Conservation (phyloP, 129 eudicot species). For the Deinandra increscens region DNA sequence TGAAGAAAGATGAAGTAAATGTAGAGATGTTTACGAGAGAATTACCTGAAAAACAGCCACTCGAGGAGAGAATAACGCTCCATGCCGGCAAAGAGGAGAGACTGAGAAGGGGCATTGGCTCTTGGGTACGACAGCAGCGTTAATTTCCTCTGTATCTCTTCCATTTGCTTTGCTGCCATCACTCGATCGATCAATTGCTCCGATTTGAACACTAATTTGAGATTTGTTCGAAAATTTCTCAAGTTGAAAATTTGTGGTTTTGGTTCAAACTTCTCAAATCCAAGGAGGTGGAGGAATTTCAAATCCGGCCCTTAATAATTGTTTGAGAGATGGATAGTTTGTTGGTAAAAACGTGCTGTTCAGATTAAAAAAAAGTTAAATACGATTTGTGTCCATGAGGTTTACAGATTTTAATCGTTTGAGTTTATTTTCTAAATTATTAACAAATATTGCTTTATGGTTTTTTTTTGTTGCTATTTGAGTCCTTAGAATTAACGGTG, state of each 20-base stretch:
- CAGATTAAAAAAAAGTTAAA: too few relatives aligned
- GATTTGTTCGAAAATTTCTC: neutral
- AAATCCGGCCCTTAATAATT: too few relatives aligned
- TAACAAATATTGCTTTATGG: too few relatives aligned
- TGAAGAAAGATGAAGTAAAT: neutral
- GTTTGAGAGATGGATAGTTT: too few relatives aligned
- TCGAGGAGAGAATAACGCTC: conserved; percentile 97
- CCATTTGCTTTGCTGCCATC: conserved; percentile 98
- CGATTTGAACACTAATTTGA: neutral
- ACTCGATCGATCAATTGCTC: neutral
- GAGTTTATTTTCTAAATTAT: too few relatives aligned
- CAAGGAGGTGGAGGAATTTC: too few relatives aligned
- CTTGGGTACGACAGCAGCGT: conserved; percentile 68
- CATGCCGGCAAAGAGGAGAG: conserved; percentile 98
- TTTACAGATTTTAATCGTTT: too few relatives aligned
- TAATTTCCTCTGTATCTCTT: conserved; percentile 81
- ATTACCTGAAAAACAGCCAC: conserved; percentile 91
- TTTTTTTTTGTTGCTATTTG: too few relatives aligned
- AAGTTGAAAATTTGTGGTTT: conserved; percentile 17
- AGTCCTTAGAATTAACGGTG: too few relatives aligned
- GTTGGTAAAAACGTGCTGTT: too few relatives aligned
- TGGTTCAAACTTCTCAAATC: neutral
- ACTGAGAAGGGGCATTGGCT: conserved; percentile 91
- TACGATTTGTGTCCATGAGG: too few relatives aligned
- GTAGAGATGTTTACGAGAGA: neutral